These are phyloP conservation scores for Hyaloscypha variabilis DNA, from an alignment of 495 filamentous ascomycete species.

Conservation along the genomic window DNA sequence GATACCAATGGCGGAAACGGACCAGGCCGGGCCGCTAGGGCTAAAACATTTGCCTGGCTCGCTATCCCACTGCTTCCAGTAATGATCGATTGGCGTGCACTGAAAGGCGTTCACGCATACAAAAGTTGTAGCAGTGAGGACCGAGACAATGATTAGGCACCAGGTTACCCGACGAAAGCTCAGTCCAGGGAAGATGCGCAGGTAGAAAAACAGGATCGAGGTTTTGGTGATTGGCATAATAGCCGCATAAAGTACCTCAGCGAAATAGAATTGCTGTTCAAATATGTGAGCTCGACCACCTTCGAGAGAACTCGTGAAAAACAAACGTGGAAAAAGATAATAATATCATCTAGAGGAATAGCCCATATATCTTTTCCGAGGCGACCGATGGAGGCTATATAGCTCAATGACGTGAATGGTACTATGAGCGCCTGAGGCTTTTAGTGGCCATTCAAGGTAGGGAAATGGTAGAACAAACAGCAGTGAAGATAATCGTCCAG, in stretches of 20 bases:
- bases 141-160: conserved; percentile 10
- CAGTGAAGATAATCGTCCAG: conserved; percentile 14
- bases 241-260: conserved; percentile 9
- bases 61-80: conserved; percentile 12
- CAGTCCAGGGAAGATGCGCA: conserved; percentile 7
- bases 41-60: conserved; percentile 8
- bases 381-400: conserved; percentile 9
- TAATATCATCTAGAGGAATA: conserved; percentile 9
- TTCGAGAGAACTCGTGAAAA: neutral
- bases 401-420: conserved; percentile 10
- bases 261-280: conserved; percentile 12
- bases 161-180: conserved; percentile 11
- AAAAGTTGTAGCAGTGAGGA: conserved; percentile 9
- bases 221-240: conserved; percentile 7
- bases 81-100: conserved; percentile 11
- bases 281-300: neutral
- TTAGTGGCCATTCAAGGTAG: conserved; percentile 6
- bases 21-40: conserved; percentile 13
- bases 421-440: conserved; percentile 9
- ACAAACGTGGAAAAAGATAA: conserved; percentile 12
- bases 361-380: conserved; percentile 14
- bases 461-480: conserved; percentile 3
- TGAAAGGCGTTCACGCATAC: conserved; percentile 9
- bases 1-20: conserved; percentile 3
- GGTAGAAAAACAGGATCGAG: conserved; percentile 12